phyloP scores from a whole-genome alignment of 768 basidiomycete species.

The Tulasnella calospora region DNA sequence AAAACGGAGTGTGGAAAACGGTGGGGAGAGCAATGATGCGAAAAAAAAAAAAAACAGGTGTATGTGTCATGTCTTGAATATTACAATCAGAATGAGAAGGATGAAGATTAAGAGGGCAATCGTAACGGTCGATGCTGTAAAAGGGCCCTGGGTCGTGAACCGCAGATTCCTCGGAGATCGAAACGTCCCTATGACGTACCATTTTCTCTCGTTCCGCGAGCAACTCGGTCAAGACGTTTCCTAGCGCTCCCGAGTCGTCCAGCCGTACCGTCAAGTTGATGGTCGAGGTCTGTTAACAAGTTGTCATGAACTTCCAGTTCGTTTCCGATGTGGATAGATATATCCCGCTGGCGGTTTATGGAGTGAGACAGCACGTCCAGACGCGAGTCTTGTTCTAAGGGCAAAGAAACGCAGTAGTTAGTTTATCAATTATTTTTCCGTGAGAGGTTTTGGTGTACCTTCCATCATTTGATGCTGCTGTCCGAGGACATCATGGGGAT shows the following conservation, averaged over 20 bases:
- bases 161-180: conserved; percentile 18
- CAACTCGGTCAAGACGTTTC: conserved; percentile 64
- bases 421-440: not conserved
- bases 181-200: conserved; percentile 46
- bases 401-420: not conserved
- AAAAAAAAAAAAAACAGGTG: not conserved
- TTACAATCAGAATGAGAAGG: conserved; percentile 71
- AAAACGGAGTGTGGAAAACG: not conserved
- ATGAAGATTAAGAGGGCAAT: conserved; percentile 68
- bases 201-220: conserved; percentile 70
- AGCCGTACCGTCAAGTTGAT: conserved; percentile 68
- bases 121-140: conserved; percentile 60
- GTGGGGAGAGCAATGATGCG: not conserved
- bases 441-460: conserved; percentile 44
- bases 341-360: conserved; percentile 78
- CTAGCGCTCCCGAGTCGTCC: conserved; percentile 62
- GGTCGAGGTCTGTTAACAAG: conserved; percentile 79
- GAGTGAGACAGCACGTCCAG: conserved; percentile 78
- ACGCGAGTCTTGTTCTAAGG: conserved; percentile 80
- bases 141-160: not conserved
- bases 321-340: conserved; percentile 86
- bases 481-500: conserved; percentile 49
- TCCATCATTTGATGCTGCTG: conserved; percentile 74
- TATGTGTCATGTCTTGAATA: conserved; percentile 66
- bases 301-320: conserved; percentile 89